Base-by-base conservation (phyloP, 495 filamentous ascomycete species). In the Penicillium fimorum region DNA sequence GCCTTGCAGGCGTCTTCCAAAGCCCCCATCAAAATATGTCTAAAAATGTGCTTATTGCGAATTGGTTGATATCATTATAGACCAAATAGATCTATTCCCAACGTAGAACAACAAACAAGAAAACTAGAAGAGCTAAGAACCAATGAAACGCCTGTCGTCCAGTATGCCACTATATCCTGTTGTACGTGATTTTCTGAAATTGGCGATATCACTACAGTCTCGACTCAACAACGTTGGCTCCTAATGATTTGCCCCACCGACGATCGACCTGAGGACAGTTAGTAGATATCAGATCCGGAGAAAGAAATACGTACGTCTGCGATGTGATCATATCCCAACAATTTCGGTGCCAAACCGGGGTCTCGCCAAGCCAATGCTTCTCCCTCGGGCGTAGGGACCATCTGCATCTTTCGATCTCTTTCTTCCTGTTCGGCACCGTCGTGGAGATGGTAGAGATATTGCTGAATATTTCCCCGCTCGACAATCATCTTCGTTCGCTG, bases 391-490 rank as follows among this genome's bases (percentile, higher is more conserved):
- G 75, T 76, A 0, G 74, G 76, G 0, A 68, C 60, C 76, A 79
- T 77, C 43, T 65, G 67, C 70, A 78, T 71, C 35, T 71, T 70
- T 3, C 61, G 60, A 60, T 82, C 79, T 27, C 79, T 58, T 46
- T 79, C 75, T 41, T 74, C 50, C 62, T 80, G 79, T 41, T 80
- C 77, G 2, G 64, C 56, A 2, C 79, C 79, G 25, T 82, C 79
- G 33, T 74, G 77, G 1, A 81, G 65, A 57, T 82, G 79, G 46
- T 82, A 81, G 3, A 80, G 61, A 52, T 78, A 62, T 42, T 81
- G 76, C 56, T 81, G 79, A 1, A 71, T 25, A 37, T 80, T 80
- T 0, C 78, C 78, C 5, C 78, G 53, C 33, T 72, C 61, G 0
- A 81, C 77, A 1, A 81, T 68, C 63, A 72, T 74, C 18, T 70